Evolutionary conservation across 176 grass and related monocot species (phyloP), one percentile per base, ranked within the genome.

Genomic region (Ampelocalamus luodianensis): DNA sequence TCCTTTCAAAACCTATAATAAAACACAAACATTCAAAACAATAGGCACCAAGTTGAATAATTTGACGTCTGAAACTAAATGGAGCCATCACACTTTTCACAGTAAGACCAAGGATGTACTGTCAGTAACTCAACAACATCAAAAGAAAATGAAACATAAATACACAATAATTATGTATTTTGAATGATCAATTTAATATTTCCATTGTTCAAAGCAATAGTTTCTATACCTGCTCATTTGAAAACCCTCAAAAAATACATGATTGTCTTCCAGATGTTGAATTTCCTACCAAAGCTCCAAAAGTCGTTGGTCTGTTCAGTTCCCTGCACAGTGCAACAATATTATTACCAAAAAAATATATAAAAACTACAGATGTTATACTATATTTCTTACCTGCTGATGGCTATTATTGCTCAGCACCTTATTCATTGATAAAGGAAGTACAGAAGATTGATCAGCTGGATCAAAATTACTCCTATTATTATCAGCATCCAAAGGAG

Each of bases 251-350:
- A 83, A 92, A 90, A n/a, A n/a, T n/a, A n/a, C n/a, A n/a, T n/a
- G n/a, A n/a, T n/a, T n/a, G n/a, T n/a, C n/a, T n/a, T n/a, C n/a
- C n/a, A n/a, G n/a, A n/a, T n/a, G n/a, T n/a, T n/a, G n/a, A n/a
- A n/a, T n/a, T n/a, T n/a, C n/a, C n/a, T n/a, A n/a, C n/a, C n/a
- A n/a, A n/a, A n/a, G n/a, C n/a, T n/a, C n/a, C n/a, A n/a, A n/a
- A n/a, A 86, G 90, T 61, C 36, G 60, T 68, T 46, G 80, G 83
- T 9, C 55, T 93, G n/a, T 89, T 85, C 79, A 84, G n/a, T 79
- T 84, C 73, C 72, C 68, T 66, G 56, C 55, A 82, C 15, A 76
- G 68, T 48, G 8, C 75, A 76, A 43, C 38, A 61, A 78, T 56
- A 40, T 60, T 70, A 87, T 50, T 72, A 51, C 5, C 6, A 0